Percentiles rank a stretch among this genome's conserved stretches.
Evolutionary conservation across 495 filamentous ascomycete genomes (phyloP).

Genomic region (Penicillium desertorum): DNA sequence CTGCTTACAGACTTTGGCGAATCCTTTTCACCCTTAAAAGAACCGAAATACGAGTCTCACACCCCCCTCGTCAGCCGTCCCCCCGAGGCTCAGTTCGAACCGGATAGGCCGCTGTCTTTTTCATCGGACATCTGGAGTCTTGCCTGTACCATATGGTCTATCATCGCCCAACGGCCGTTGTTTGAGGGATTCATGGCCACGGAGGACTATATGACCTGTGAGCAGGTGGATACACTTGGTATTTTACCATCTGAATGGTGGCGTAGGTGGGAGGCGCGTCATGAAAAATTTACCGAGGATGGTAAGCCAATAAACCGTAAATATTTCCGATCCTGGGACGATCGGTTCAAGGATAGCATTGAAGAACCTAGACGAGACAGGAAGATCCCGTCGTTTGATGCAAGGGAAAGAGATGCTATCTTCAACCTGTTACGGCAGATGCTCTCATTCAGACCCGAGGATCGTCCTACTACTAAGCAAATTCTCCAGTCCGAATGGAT

Average conservation of each 20-base stretch:
- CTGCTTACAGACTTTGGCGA: too few relatives aligned
- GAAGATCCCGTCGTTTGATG: constrained; percentile 23
- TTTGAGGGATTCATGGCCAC: constrained; percentile 30
- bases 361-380: constrained; percentile 23
- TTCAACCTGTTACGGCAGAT: constrained; percentile 40
- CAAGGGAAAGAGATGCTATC: constrained; percentile 32
- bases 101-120: constrained; percentile 23
- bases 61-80: constrained; percentile 32
- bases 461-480: constrained; percentile 34
- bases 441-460: constrained; percentile 41
- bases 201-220: constrained; percentile 35
- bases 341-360: constrained; percentile 30
- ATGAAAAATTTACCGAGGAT: constrained; percentile 22
- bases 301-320: constrained; percentile 25
- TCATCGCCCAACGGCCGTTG: constrained; percentile 27
- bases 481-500: constrained; percentile 41
- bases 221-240: constrained; percentile 41
- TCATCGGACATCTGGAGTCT: constrained; percentile 34
- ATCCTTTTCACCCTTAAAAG: constrained; percentile 34
- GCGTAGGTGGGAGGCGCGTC: constrained; percentile 23
- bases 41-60: constrained; percentile 29
- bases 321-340: constrained; percentile 25
- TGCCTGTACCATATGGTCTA: constrained; percentile 31
- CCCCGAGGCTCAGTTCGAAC: constrained; percentile 26
- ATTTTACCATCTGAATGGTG: constrained; percentile 32